These are phyloP conservation scores for Chaetothyriales sp. DNA, from an alignment of 2,329 filamentous ascomycete species.

Conservation along the genomic window DNA sequence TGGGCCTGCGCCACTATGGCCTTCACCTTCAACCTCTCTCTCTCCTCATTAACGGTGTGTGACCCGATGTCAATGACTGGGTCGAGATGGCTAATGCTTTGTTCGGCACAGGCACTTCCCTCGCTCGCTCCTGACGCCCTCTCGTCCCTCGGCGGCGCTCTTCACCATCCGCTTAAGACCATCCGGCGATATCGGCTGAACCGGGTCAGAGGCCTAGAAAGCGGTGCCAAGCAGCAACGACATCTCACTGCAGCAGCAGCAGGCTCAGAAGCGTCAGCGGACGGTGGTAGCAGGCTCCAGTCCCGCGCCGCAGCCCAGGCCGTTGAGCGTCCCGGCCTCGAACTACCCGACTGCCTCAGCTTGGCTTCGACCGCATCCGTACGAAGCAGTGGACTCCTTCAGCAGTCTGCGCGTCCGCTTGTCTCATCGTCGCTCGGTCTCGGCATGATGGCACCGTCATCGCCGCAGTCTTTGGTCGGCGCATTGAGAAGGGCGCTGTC, in stretches of 20 bases:
- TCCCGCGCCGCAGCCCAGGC: no score
- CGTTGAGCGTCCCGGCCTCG: background rate
- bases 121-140: conserved; percentile 13
- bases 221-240: background rate
- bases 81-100: conserved; percentile 4
- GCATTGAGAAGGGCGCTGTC: conserved; percentile 6
- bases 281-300: background rate
- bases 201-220: conserved; percentile 2
- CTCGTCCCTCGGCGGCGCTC: conserved; percentile 10
- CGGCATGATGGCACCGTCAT: conserved; percentile 2
- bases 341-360: conserved; percentile 8
- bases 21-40: background rate
- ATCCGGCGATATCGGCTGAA: conserved; percentile 12
- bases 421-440: conserved; percentile 9
- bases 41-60: background rate
- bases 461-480: conserved; percentile 1
- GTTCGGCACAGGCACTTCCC: conserved; percentile 8
- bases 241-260: background rate
- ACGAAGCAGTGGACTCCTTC: background rate
- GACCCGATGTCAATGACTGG: background rate
- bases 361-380: conserved; percentile 5
- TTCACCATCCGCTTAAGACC: conserved; percentile 11
- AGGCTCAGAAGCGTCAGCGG: background rate
- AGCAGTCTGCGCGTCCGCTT: conserved; percentile 2
- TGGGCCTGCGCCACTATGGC: background rate